These are phyloP conservation scores for Apiospora marii DNA, from an alignment of 2,329 filamentous ascomycete species.

Conservation along the genomic window DNA sequence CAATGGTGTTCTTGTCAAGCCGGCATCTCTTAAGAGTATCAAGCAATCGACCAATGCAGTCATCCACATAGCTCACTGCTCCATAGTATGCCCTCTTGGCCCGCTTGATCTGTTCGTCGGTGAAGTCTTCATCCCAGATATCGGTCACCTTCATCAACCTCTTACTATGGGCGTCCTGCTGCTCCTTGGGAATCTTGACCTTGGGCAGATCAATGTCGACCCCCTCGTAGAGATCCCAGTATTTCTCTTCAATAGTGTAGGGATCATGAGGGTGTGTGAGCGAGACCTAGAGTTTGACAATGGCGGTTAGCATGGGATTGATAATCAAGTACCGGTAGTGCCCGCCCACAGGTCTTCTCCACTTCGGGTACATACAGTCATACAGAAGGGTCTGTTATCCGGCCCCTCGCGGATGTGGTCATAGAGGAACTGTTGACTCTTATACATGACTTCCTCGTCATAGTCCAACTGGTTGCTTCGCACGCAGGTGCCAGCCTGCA, in stretches of 20 bases:
- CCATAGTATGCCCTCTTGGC: slow-evolving; percentile 92
- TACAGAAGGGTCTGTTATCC: slow-evolving; percentile 77
- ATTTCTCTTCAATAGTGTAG: slow-evolving; percentile 92
- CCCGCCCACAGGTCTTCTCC: neutral
- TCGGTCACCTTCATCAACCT: slow-evolving; percentile 87
- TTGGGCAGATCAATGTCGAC: slow-evolving; percentile 87
- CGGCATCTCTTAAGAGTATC: slow-evolving; percentile 80
- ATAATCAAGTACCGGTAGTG: neutral
- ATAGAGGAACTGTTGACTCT: slow-evolving; percentile 87
- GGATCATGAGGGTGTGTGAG: slow-evolving; percentile 95
- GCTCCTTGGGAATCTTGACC: slow-evolving; percentile 78
- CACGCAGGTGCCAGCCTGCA: slow-evolving; percentile 87
- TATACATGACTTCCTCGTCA: slow-evolving; percentile 95
- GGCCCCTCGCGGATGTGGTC: slow-evolving; percentile 86
- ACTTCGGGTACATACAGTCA: slow-evolving; percentile 66
- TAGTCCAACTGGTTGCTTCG: slow-evolving; percentile 96
- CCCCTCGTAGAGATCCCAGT: slow-evolving; percentile 90
- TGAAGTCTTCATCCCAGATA: slow-evolving; percentile 83
- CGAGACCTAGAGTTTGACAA: slow-evolving; percentile 65
- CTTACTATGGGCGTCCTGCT: slow-evolving; percentile 87
- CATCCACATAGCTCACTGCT: slow-evolving; percentile 91
- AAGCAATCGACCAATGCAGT: slow-evolving; percentile 86
- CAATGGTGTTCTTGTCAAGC: slow-evolving; percentile 84
- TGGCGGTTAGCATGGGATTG: slow-evolving; percentile 14
- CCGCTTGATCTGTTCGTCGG: slow-evolving; percentile 83